Percentiles rank a stretch among this genome's conserved stretches.
Conservation (phyloP, 2,329 filamentous ascomycete species). For the Claviceps sp. region DNA sequence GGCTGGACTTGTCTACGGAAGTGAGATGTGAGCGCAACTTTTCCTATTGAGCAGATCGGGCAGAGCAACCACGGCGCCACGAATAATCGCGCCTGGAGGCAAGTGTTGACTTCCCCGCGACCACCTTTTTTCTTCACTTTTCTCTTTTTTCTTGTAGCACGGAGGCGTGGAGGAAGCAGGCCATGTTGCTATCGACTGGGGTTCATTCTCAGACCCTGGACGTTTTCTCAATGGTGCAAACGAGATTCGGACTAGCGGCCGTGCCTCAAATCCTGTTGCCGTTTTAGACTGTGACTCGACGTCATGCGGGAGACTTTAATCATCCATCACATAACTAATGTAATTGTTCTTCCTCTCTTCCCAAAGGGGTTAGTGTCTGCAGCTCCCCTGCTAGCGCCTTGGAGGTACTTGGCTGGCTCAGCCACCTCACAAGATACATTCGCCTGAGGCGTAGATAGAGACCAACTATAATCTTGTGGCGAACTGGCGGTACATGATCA, state of each 20-base stretch:
- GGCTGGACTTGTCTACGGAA: background rate
- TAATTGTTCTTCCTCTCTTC: no score
- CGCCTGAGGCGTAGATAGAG: no score
- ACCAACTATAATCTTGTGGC: no score
- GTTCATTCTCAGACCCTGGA: background rate
- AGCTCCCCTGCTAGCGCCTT: no score
- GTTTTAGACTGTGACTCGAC: background rate
- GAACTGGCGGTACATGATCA: no score
- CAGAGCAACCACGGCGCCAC: background rate
- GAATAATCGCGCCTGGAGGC: no score
- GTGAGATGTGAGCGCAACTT: slow-evolving; percentile 37
- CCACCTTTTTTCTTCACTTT: background rate
- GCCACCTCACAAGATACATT: no score
- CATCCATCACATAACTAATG: no score
- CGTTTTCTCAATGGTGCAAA: background rate
- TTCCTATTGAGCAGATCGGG: background rate
- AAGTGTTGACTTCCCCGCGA: no score
- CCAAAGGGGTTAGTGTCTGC: no score
- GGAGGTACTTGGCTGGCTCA: no score
- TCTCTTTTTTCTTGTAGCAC: background rate
- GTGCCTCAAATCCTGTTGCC: background rate
- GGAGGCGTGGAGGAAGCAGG: background rate
- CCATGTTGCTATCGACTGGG: background rate
- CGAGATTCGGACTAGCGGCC: background rate
- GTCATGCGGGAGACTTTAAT: no score